Percentiles rank a stretch among this genome's conserved stretches.
These are phyloP conservation scores for Colletotrichum higginsianum DNA, from an alignment of 2,329 filamentous ascomycete species.

Conservation along the genomic window DNA sequence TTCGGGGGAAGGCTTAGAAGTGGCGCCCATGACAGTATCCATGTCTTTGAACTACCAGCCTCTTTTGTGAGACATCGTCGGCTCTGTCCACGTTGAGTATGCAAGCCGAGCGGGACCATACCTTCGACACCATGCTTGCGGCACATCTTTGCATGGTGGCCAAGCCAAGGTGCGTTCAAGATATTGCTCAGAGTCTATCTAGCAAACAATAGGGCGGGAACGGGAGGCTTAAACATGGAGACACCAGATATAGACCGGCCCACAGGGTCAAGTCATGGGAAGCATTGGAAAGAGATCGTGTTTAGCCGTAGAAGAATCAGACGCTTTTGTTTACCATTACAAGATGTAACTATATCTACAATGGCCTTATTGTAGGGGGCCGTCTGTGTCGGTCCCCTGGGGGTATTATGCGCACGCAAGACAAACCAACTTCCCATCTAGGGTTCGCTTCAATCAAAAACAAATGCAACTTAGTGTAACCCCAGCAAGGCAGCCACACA, in stretches of 20 bases:
- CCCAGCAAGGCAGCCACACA: slow-evolving; percentile 31
- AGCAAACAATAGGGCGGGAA: too few species aligned
- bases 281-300: not conserved
- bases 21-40: not conserved
- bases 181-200: too few species aligned
- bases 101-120: too few species aligned
- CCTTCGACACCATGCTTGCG: too few species aligned
- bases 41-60: not conserved
- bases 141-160: too few species aligned
- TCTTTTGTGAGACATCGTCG: too few species aligned
- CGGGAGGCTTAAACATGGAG: not conserved
- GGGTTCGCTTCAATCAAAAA: slow-evolving; percentile 26
- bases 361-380: slow-evolving; percentile 34
- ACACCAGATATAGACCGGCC: not conserved
- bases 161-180: too few species aligned
- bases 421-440: slow-evolving; percentile 33
- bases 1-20: not conserved
- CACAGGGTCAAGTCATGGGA: not conserved
- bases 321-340: slow-evolving; percentile 40
- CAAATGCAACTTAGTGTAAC: slow-evolving; percentile 14
- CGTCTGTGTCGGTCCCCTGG: slow-evolving; percentile 40
- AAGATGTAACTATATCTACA: slow-evolving; percentile 40
- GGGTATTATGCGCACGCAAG: slow-evolving; percentile 48
- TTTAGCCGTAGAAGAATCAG: slow-evolving; percentile 27
- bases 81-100: too few species aligned